Conservation (phyloP, 176 grass and related monocot species). For the Pontederia crassipes region DNA sequence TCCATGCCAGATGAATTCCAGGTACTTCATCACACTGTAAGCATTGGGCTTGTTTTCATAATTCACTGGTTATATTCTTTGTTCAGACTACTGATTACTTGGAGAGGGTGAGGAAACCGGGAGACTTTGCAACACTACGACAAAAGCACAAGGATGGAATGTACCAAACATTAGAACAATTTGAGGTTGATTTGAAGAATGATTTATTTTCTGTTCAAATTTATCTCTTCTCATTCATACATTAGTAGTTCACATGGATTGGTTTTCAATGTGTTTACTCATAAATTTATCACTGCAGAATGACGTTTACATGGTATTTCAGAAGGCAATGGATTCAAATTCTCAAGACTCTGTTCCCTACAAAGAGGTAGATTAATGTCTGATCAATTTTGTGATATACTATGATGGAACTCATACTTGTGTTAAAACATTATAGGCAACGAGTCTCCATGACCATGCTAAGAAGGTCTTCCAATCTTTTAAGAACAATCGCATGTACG, state of each 20-base stretch:
- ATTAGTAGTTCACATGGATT: background rate
- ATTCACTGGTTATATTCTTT: background rate
- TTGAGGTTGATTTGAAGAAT: constrained; percentile 29
- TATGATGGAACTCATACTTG: background rate
- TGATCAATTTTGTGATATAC: background rate
- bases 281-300: constrained; percentile 25
- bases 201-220: background rate
- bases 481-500: constrained; percentile 38
- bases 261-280: background rate
- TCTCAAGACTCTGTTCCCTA: constrained; percentile 33
- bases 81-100: constrained; percentile 36
- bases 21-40: constrained; percentile 13
- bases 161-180: constrained; percentile 48
- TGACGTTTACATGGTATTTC: constrained; percentile 56
- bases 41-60: background rate
- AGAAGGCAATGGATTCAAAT: constrained; percentile 54
- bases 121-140: constrained; percentile 56
- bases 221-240: too few relatives aligned
- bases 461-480: constrained; percentile 51
- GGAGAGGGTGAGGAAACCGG: constrained; percentile 45
- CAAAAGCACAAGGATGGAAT: constrained; percentile 69
- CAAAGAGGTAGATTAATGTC: constrained; percentile 28
- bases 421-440: constrained; percentile 27
- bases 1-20: constrained; percentile 63
- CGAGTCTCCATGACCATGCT: constrained; percentile 34